Evolutionary conservation across 805 yeast genomes (phyloP), one percentile per base, ranked within the genome.

Genomic region (Candida quercuum): DNA sequence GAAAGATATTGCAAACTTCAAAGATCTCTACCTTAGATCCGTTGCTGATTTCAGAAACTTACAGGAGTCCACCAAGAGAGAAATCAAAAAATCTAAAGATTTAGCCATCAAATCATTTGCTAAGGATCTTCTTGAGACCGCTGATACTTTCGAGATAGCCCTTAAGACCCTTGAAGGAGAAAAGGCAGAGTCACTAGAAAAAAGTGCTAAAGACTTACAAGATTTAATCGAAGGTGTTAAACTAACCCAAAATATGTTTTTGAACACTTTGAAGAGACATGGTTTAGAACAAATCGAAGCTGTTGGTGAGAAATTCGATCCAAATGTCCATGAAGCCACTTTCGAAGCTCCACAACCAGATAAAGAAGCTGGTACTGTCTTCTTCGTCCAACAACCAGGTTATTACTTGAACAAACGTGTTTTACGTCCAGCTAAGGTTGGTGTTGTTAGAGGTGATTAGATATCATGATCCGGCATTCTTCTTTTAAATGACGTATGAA

Each of bases 361-460:
- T 50, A 70, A 72, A 56, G 73, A 69, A 53, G 67, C 76, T 15
- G 76, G 76, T 38, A 65, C 76, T 10, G 72, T 72, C 39, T 71
- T 72, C 66, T 73, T 69, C 47, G 75, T 72, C 42, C 76, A 72
- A 56, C 76, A 66, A 56, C 64, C 64, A 18, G 78, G 78, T 40
- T 72, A 68, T 60, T 66, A 65, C 40, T 65, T 72, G 52, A 72
- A 72, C 58, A 58, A 67, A 36, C 61, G 78, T 50, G 77, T 72
- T 28, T 66, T 72, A 58, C 69, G 78, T 63, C 76, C 78, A 28
- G 76, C 78, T 33, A 72, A 72, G 64, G 78, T 72, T 49, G 78
- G 78, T 50, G 57, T 72, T 51, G 78, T 72, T 38, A 67, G 70
- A 60, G 72, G 63, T 20, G 51, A 52, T 10, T 46, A 43, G 33